phyloP scores from a whole-genome alignment of 495 filamentous ascomycete species.

The Sordaria brevicollis region DNA sequence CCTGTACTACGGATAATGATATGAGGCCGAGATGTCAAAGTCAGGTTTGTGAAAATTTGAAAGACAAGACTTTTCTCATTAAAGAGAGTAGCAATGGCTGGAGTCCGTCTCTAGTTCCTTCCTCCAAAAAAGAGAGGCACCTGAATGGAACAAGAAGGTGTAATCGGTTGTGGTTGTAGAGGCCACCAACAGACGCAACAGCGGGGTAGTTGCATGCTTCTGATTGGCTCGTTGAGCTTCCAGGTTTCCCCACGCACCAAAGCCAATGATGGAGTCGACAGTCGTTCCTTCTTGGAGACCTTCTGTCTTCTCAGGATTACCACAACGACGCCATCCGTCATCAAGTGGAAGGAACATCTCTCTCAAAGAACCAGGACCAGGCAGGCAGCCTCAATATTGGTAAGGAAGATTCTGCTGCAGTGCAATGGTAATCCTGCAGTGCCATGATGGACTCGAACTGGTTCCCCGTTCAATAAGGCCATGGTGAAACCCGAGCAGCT shows the following conservation, averaged over 20 bases:
- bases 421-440: not conserved
- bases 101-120: no score
- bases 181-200: conserved; percentile 20
- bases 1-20: not conserved
- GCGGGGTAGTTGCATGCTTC: not conserved
- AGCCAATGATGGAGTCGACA: conserved; percentile 19
- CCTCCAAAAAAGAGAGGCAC: no score
- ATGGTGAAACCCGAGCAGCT: not conserved
- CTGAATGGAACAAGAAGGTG: not conserved
- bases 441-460: not conserved
- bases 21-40: not conserved
- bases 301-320: no score
- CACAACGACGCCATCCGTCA: no score
- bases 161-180: conserved; percentile 1
- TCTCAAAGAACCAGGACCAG: not conserved
- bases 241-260: conserved; percentile 23
- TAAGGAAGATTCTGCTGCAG: not conserved
- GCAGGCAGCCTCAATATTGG: conserved; percentile 1
- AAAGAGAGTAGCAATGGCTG: no score
- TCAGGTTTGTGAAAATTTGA: not conserved
- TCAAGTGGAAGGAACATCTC: no score
- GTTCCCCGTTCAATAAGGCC: not conserved
- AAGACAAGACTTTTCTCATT: not conserved
- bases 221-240: conserved; percentile 21
- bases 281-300: no score